phyloP scores from a whole-genome alignment of 2,329 filamentous ascomycete genomes.

The Fusarium nodosum region DNA sequence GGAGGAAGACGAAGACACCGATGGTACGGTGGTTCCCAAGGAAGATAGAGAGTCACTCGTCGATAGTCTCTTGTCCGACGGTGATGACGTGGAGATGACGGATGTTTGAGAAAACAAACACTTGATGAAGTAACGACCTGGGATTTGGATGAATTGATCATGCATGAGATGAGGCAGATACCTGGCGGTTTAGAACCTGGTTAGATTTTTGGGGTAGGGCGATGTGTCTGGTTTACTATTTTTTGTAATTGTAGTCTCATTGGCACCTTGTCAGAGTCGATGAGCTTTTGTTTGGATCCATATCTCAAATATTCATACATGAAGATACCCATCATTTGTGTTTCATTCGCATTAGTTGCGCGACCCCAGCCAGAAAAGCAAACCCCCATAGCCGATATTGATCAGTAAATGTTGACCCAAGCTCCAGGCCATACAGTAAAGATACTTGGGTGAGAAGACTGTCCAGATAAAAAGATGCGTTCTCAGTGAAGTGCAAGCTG shows the following conservation, averaged over 20 bases:
- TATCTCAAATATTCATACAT: slow-evolving; percentile 12
- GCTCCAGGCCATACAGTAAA: slow-evolving; percentile 92
- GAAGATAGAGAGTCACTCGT: slow-evolving; percentile 56
- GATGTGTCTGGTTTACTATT: slow-evolving; percentile 29
- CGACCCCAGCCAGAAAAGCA: slow-evolving; percentile 68
- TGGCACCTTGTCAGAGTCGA: neutral
- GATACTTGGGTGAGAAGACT: slow-evolving; percentile 95
- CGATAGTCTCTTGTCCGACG: slow-evolving; percentile 59
- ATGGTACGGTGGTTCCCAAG: slow-evolving; percentile 52
- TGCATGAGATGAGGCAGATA: slow-evolving; percentile 32
- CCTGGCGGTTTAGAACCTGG: slow-evolving; percentile 14
- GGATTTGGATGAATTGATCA: slow-evolving; percentile 40
- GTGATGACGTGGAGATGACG: slow-evolving; percentile 55
- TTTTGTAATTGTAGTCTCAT: slow-evolving; percentile 28
- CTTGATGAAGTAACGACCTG: slow-evolving; percentile 42
- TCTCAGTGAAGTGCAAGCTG: slow-evolving; percentile 83
- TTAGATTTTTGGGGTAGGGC: slow-evolving; percentile 32
- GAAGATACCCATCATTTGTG: slow-evolving; percentile 14
- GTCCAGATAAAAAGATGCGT: slow-evolving; percentile 99
- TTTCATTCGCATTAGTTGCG: slow-evolving; percentile 24
- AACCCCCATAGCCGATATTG: slow-evolving; percentile 73
- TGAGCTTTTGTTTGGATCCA: slow-evolving; percentile 4
- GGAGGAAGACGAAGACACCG: slow-evolving; percentile 62
- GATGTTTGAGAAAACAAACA: slow-evolving; percentile 42
- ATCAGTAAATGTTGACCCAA: slow-evolving; percentile 83